These are phyloP conservation scores for Pelargonium cotyledonis DNA, from an alignment of 441 rosid genomes.

Conservation along the genomic window DNA sequence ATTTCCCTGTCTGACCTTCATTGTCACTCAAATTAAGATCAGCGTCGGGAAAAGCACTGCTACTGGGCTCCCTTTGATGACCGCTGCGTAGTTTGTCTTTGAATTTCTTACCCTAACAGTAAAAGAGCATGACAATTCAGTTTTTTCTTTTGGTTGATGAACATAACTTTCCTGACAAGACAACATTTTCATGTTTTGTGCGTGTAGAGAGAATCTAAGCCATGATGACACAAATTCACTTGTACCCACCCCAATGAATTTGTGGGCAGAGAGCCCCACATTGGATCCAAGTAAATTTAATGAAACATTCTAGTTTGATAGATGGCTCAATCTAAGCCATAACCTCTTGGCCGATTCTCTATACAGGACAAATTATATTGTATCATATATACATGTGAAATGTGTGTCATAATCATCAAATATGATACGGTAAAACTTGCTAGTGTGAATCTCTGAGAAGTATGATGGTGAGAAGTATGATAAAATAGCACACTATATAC, in stretches of 20 bases:
- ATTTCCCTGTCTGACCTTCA: conserved; percentile 57
- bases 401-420: background rate
- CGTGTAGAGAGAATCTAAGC: no score
- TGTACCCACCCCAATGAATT: no score
- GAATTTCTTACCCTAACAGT: conserved; percentile 80
- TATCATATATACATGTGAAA: no score
- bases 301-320: no score
- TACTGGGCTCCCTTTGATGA: conserved; percentile 47
- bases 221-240: no score
- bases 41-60: conserved; percentile 47
- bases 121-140: background rate
- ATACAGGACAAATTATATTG: no score
- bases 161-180: background rate
- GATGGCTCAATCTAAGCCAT: no score
- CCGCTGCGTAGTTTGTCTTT: conserved; percentile 53
- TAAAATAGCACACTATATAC: conserved; percentile 31
- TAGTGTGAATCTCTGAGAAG: background rate
- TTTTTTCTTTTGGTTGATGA: background rate
- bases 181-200: no score
- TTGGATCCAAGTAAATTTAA: no score
- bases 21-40: conserved; percentile 80
- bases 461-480: background rate
- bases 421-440: background rate
- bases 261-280: no score
- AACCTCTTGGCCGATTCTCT: no score